Conservation (phyloP, 331 rosid genomes). For the Stylosanthes scabra region DNA sequence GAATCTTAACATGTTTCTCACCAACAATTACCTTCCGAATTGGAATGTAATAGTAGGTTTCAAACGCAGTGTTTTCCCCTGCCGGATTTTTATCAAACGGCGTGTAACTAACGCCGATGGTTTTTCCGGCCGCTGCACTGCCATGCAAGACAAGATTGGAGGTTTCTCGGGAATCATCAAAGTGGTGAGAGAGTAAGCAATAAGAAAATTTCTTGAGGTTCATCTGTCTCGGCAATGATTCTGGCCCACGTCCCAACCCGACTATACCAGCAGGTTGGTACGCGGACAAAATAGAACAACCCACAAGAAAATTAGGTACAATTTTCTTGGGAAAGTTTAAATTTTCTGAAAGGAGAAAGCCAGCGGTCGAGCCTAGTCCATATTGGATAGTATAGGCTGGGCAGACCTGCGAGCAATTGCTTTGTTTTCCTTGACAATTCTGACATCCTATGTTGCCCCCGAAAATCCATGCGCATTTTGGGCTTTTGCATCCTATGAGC, state of each 20-base stretch:
- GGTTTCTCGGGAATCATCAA: conserved; percentile 56
- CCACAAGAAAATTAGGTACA: conserved; percentile 55
- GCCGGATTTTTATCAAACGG: conserved; percentile 64
- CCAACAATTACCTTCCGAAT: conserved; percentile 68
- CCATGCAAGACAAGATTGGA: conserved; percentile 59
- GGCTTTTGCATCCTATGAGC: conserved; percentile 65
- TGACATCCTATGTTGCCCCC: conserved; percentile 54
- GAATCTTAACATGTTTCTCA: conserved; percentile 47
- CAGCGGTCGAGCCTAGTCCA: conserved; percentile 75
- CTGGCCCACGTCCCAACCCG: conserved; percentile 74
- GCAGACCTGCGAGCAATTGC: conserved; percentile 49
- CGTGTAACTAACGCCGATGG: conserved; percentile 53
- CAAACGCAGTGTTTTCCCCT: conserved; percentile 38
- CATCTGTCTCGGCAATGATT: conserved; percentile 75
- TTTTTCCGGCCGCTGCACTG: conserved; percentile 17
- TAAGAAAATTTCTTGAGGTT: conserved; percentile 68
- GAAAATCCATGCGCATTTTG: conserved; percentile 70
- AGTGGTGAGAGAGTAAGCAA: conserved; percentile 61
- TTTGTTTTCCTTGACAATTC: neutral
- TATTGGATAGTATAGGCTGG: conserved; percentile 65
- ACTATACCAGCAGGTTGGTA: conserved; percentile 78
- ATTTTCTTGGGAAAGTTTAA: conserved; percentile 53
- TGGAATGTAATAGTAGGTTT: conserved; percentile 56
- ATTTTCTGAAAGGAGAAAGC: conserved; percentile 62
- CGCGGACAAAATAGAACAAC: conserved; percentile 69